Base-by-base conservation (phyloP, 805 yeast species). In the Suhomyces canberraensis region DNA sequence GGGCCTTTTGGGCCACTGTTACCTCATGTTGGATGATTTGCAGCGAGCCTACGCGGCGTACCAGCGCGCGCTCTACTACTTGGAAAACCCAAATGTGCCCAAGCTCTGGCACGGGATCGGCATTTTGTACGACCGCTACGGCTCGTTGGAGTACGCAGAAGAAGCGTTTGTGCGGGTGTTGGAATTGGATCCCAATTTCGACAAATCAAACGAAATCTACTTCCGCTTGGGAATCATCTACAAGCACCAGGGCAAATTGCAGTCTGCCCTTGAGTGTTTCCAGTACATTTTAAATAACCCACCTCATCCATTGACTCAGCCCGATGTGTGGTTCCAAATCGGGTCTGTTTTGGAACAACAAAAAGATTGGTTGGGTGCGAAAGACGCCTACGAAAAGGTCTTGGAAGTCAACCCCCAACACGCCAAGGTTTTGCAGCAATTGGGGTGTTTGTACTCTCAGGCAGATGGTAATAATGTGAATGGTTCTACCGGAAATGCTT, bases 41-140 rank as follows among this genome's bases (percentile, higher is more conserved):
- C 96, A 87, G 60, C 78, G 95, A 51, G 97, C 97, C 6, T 93
- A 93, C 59, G 84, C 90, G 30, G 95, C 98, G 3, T 93, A 93
- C 66, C 98, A 93, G 66, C 90, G 95, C 56, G 98, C 98, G 3
- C 69, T 93, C 33, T 84, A 86, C 61, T 93, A 88, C 58, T 66
- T 90, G 56, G 87, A 85, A 45, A 91, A 93, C 54, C 95, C 96
- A 31, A 87, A 88, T 49, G 97, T 90, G 37, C 98, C 98, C 39
- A 89, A 89, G 58, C 75, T 93, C 49, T 93, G 98, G 98, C 97
- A 93, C 62, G 98, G 98, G 0, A 91, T 93, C 47, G 98, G 98
- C 24, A 93, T 93, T 41, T 72, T 93, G 42, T 93, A 93, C 60
- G 98, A 93, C 61, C 73, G 98, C 36, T 93, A 93, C 60, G 98